Conservation (phyloP, 129 eudicot species). For the Chrysanthemum lavandulifolium region DNA sequence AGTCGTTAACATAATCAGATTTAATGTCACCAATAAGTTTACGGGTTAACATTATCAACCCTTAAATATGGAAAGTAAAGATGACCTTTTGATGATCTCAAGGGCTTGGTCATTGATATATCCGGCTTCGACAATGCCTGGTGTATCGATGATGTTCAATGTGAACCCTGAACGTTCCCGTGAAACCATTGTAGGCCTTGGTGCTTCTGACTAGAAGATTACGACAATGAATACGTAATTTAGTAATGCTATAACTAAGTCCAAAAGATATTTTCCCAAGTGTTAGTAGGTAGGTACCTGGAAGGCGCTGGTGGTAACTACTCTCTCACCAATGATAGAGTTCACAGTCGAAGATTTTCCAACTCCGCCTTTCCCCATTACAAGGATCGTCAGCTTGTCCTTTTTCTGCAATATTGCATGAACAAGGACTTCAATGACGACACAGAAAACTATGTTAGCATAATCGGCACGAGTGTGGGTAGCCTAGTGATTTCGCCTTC, state of each 20-base stretch:
- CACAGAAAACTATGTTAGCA: no score
- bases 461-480: no score
- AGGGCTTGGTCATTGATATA: conserved; percentile 64
- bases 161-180: conserved; percentile 68
- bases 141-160: conserved; percentile 77
- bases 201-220: conserved; percentile 58
- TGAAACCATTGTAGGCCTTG: conserved; percentile 76
- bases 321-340: conserved; percentile 80
- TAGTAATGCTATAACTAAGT: not conserved
- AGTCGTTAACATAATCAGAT: conserved; percentile 5
- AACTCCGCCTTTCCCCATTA: conserved; percentile 93
- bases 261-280: not conserved
- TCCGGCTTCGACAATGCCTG: conserved; percentile 90
- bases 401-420: conserved; percentile 46
- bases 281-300: not conserved
- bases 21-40: not conserved
- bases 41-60: no score
- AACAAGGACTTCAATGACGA: not conserved
- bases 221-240: conserved; percentile 5
- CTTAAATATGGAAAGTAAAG: not conserved
- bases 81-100: conserved; percentile 69
- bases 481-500: no score
- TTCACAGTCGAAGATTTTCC: conserved; percentile 89
- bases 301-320: conserved; percentile 60
- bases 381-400: conserved; percentile 69